phyloP scores from a whole-genome alignment of 371 early-diverging fungal species.

The Mucor plumbeus region DNA sequence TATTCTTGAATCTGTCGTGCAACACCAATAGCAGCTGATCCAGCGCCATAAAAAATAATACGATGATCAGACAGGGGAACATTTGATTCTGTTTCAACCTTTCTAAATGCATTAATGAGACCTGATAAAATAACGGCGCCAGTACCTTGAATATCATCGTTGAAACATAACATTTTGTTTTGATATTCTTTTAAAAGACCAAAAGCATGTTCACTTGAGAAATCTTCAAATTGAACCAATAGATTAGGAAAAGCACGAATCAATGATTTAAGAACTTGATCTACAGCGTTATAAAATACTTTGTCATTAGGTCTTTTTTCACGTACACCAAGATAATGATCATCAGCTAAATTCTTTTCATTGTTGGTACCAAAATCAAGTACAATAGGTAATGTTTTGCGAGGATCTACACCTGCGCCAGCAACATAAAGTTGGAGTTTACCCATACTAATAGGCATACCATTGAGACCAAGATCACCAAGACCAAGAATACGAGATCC shows the following conservation, averaged over 20 bases:
- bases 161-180: slow-evolving; percentile 71
- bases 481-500: slow-evolving; percentile 93
- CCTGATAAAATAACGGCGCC: slow-evolving; percentile 92
- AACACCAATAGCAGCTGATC: slow-evolving; percentile 90
- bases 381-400: slow-evolving; percentile 84
- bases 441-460: slow-evolving; percentile 93
- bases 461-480: slow-evolving; percentile 91
- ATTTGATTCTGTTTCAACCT: slow-evolving; percentile 60
- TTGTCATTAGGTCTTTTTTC: slow-evolving; percentile 73
- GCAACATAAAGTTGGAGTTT: slow-evolving; percentile 92
- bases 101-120: slow-evolving; percentile 84
- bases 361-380: slow-evolving; percentile 93
- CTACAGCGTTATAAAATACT: slow-evolving; percentile 79
- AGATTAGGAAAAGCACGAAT: slow-evolving; percentile 74
- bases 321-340: slow-evolving; percentile 84
- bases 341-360: slow-evolving; percentile 76
- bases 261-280: slow-evolving; percentile 78
- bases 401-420: slow-evolving; percentile 88
- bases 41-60: slow-evolving; percentile 89
- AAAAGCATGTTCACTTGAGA: slow-evolving; percentile 88
- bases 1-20: slow-evolving; percentile 83
- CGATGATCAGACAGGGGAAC: slow-evolving; percentile 73
- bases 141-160: slow-evolving; percentile 78
- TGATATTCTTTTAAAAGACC: slow-evolving; percentile 73
- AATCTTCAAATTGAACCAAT: slow-evolving; percentile 93